Base-by-base conservation (phyloP, 108 stramenopile species). In the Pinguiococcus pyrenoidosus region DNA sequence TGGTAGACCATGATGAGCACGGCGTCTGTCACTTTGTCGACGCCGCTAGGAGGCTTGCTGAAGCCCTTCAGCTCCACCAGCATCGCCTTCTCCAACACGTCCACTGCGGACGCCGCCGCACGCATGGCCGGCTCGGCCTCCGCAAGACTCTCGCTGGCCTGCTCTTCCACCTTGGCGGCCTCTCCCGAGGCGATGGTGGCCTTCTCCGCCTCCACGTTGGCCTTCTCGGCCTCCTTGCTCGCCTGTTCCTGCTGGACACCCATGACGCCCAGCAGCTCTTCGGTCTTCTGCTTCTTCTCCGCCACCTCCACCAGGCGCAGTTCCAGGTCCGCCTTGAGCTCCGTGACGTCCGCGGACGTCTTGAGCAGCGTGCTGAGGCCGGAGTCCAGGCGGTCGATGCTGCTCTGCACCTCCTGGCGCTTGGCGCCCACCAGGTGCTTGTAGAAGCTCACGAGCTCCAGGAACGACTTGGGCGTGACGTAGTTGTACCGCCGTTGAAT, bases 91-190 rank as follows among this genome's bases (percentile, higher is more conserved):
- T 62, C 59, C 22, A 72, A 35, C 29, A 51, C 54, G 44, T 68
- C 48, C n/a, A 72, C 66, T 12, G 71, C 71, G n/a, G 63, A 53
- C 9, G 43, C 7, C 10, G 71, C 71, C 16, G 54, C 38, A 24
- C 44, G 62, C 34, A 72, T 9, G 2, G 65, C 60, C 18, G 71
- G 71, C 51, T 63, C 17, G n/a, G 71, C 71, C n/a, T 43, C 34
- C 3, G 27, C 33, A 0, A 72, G 36, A 16, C 64, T 66, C 10
- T 17, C 40, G 17, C 46, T 66, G 0, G 62, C 54, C 27, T 64
- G 38, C 23, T 51, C 49, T 35, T 62, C 64, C 13, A 59, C 53
- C 14, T 64, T 34, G 23, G 35, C 18, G 23, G 65, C 66, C 12
- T 67, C 60, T 3, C 3, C 25, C 2, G 59, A 49, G 10, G 51